These are phyloP conservation scores for Eucalyptus curtisii DNA, from an alignment of 345 rosid species.

Conservation along the genomic window DNA sequence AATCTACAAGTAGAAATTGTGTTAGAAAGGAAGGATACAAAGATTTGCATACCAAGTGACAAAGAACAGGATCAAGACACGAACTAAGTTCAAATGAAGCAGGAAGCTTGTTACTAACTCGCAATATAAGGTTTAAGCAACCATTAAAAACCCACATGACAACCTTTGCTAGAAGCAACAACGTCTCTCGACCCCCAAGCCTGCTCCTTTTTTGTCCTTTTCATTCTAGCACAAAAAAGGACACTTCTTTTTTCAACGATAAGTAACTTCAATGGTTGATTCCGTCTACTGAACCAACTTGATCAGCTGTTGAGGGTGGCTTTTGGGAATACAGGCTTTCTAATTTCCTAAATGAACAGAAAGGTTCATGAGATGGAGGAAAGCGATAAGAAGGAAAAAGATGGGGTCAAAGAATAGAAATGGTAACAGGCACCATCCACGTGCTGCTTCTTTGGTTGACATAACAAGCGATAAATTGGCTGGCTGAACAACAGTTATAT, in stretches of 20 bases:
- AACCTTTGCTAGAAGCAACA: not conserved
- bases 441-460: not conserved
- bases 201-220: not conserved
- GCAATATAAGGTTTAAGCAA: not conserved
- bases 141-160: not conserved
- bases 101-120: not conserved
- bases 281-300: not conserved
- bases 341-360: not conserved
- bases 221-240: not conserved
- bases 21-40: not conserved
- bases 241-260: not conserved
- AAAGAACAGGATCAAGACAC: not conserved
- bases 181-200: not conserved
- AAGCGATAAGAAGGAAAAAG: not conserved
- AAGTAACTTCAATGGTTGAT: not conserved
- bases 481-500: not conserved
- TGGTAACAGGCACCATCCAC: not conserved
- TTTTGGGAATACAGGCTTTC: not conserved
- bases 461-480: not conserved
- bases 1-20: not conserved
- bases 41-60: not conserved
- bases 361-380: not conserved
- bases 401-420: not conserved
- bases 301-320: not conserved
- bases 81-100: not conserved